phyloP scores from a whole-genome alignment of 345 rosid species.

The Dipteronia dyeriana region DNA sequence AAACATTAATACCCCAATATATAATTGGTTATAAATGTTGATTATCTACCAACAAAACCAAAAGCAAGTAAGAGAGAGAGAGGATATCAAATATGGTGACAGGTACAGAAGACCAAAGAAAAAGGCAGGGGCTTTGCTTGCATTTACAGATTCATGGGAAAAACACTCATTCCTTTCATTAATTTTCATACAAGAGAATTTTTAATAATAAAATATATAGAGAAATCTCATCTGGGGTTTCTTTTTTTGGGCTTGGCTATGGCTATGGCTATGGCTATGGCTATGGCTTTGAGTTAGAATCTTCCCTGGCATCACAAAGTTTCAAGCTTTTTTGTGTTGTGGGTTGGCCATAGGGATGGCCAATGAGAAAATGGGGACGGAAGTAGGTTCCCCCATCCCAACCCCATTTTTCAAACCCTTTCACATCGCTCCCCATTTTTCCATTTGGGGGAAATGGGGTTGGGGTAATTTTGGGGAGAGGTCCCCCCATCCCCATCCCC shows the following conservation, averaged over 20 bases:
- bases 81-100: constrained; percentile 2
- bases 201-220: constrained; percentile 14
- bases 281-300: not conserved
- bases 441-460: no score
- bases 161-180: constrained; percentile 2
- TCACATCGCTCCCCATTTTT: no score
- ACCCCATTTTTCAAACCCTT: no score
- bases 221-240: not conserved
- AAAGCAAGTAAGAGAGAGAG: not conserved
- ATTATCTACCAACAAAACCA: constrained; percentile 13
- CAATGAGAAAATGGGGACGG: no score
- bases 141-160: constrained; percentile 39
- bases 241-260: not conserved
- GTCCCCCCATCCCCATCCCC: no score
- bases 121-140: constrained; percentile 41
- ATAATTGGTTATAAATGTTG: constrained; percentile 13
- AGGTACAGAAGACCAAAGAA: constrained; percentile 25
- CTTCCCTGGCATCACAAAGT: not conserved
- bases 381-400: no score
- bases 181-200: constrained; percentile 24
- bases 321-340: not conserved
- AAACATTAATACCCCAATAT: no score
- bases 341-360: constrained; percentile 17
- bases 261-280: not conserved
- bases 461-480: no score